A percentile compares a stretch with the other conserved stretches of the same genome.
Conservation (phyloP, 805 yeast genomes). For the Vanderwaltozyma verrucispora region DNA sequence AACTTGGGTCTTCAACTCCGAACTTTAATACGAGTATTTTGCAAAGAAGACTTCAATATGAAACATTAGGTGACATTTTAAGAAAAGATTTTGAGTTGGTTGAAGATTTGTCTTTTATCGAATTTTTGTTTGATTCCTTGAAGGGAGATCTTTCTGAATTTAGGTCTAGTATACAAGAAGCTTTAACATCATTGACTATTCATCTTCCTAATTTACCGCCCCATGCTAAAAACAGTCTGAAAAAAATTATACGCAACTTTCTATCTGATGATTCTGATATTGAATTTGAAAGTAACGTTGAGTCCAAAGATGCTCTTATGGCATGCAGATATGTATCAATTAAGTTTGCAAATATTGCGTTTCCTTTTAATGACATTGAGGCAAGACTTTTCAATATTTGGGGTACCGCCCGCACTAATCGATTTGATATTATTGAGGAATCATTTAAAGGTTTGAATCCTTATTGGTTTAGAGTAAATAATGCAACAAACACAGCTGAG, state of each 20-base stretch:
- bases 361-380: constrained; percentile 55
- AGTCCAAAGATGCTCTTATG: constrained; percentile 29
- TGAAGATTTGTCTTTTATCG: constrained; percentile 41
- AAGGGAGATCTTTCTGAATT: constrained; percentile 53
- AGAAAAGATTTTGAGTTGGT: constrained; percentile 35
- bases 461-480: constrained; percentile 55
- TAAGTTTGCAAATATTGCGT: constrained; percentile 52
- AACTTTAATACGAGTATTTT: constrained; percentile 31
- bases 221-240: constrained; percentile 34
- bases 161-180: constrained; percentile 59
- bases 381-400: constrained; percentile 59
- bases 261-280: constrained; percentile 28
- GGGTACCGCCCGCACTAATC: constrained; percentile 48
- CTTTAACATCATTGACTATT: constrained; percentile 48
- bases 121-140: constrained; percentile 62
- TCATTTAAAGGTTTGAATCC: constrained; percentile 76
- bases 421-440: constrained; percentile 71
- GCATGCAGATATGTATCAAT: constrained; percentile 54
- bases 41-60: constrained; percentile 61
- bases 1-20: constrained; percentile 24
- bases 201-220: constrained; percentile 35
- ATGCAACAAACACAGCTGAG: constrained; percentile 36
- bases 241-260: constrained; percentile 28
- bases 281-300: constrained; percentile 8
- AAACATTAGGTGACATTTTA: constrained; percentile 62